These are phyloP conservation scores for Amniculicola lignicola DNA, from an alignment of 495 filamentous ascomycete genomes.

Conservation along the genomic window DNA sequence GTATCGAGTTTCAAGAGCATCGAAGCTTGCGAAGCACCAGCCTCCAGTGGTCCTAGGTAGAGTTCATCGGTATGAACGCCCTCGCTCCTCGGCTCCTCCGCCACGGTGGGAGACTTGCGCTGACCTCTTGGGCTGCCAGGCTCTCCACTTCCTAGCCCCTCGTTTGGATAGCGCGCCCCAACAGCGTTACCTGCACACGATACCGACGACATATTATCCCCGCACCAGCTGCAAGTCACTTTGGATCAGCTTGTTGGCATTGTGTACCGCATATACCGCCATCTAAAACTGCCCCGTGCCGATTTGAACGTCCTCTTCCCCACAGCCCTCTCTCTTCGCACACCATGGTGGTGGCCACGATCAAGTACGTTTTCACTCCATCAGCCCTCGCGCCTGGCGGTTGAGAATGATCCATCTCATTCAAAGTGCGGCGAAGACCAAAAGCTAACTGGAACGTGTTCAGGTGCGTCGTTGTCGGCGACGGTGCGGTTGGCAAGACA, in stretches of 20 bases:
- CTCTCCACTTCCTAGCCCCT: slow-evolving; percentile 26
- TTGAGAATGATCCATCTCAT: too few species aligned
- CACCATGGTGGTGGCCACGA: slow-evolving; percentile 34
- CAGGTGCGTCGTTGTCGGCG: slow-evolving; percentile 97
- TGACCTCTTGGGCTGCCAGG: slow-evolving; percentile 23
- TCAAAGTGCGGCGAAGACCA: too few species aligned
- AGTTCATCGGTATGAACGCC: slow-evolving; percentile 26
- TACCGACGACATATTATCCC: not conserved
- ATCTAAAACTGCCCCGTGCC: too few species aligned
- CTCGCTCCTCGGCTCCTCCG: slow-evolving; percentile 6
- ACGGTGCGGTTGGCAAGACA: slow-evolving; percentile 98
- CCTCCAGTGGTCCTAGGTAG: slow-evolving; percentile 22
- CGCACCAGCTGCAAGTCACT: too few species aligned
- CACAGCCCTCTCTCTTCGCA: not conserved
- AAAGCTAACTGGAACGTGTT: not conserved
- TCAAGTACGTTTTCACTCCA: slow-evolving; percentile 21
- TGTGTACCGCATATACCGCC: too few species aligned
- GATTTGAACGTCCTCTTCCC: not conserved
- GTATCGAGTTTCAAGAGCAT: slow-evolving; percentile 32
- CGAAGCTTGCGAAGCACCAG: slow-evolving; percentile 24
- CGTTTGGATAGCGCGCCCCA: slow-evolving; percentile 28
- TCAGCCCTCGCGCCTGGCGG: not conserved
- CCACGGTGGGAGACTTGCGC: slow-evolving; percentile 1
- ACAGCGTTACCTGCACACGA: not conserved
- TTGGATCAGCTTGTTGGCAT: too few species aligned